Evolutionary conservation across 495 filamentous ascomycete species (phyloP).

Genomic region (Neurospora terricola): DNA sequence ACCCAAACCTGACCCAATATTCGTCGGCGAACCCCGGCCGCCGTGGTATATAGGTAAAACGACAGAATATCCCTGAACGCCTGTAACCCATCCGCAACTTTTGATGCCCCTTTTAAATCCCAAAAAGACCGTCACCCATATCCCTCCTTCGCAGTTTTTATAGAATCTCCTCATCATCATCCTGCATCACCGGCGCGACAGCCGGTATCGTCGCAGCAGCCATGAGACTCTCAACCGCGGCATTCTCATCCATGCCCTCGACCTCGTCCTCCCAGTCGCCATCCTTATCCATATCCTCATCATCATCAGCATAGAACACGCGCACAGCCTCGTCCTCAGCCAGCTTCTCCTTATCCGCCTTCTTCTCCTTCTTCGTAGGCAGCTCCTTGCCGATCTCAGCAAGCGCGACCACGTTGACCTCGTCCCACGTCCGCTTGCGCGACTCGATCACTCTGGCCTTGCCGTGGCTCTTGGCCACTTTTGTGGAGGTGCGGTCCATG

Average conservation of each 20-base stretch:
- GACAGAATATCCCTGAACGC: background rate
- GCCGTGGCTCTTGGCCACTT: slow-evolving; percentile 55
- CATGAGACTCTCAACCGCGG: background rate
- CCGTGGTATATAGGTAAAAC: background rate
- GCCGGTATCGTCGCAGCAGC: background rate
- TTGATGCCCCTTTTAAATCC: background rate
- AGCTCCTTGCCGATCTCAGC: slow-evolving; percentile 1
- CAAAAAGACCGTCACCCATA: background rate
- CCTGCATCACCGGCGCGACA: background rate
- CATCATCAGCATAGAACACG: slow-evolving; percentile 15
- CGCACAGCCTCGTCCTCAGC: slow-evolving; percentile 15
- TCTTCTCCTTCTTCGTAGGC: slow-evolving; percentile 6
- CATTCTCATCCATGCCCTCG: slow-evolving; percentile 4
- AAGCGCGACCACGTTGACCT: slow-evolving; percentile 40
- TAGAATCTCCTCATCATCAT: slow-evolving; percentile 16
- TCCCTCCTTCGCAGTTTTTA: background rate
- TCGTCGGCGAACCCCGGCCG: background rate
- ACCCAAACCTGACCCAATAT: background rate
- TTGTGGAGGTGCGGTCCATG: slow-evolving; percentile 59
- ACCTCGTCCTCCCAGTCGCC: background rate
- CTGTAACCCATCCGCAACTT: background rate
- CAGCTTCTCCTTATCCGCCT: background rate
- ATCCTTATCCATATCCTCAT: slow-evolving; percentile 17
- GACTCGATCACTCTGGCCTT: slow-evolving; percentile 50
- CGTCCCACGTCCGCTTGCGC: slow-evolving; percentile 47